Base-by-base conservation (phyloP, 2,329 filamentous ascomycete species). In the Cladophialophora exuberans region DNA sequence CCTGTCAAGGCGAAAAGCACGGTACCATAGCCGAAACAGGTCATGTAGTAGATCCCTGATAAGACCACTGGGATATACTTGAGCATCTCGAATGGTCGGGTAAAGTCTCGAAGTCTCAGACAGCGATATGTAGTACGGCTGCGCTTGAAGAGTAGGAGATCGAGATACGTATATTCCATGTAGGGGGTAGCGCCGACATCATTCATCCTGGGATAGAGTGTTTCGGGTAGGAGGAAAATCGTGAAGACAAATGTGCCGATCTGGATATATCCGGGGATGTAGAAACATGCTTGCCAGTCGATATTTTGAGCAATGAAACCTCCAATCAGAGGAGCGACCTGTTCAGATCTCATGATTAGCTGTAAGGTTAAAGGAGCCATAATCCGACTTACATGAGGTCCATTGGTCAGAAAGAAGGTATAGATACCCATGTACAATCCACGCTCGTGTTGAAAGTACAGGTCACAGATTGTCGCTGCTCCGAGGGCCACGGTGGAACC, bases 1-100 rank as follows among this genome's bases (percentile, higher is more conserved):
- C 60, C 64, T 13, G 63, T 66, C 18, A 64, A 55, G 1, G 64
- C 64, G 39, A 62, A 64, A 1, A 66, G 52, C 25, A 66, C 60
- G 25, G 54, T 58, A 17, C 60, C 62, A 20, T 59, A 46, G 9
- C 62, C 64, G 47, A 65, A 66, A 26, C 51, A 42, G 26, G 60
- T 51, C 22, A 41, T 52, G 52, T 67, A 67, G 52, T 65, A 67
- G 4, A 65, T n/a, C 3, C 44, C 53, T 6, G 64, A 59, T 11
- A 67, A 46, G n/a, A 62, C 30, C 26, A 67, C 62, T 11, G 52
- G 44, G 11, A 60, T 62, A 49, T 66, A 67, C 28, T 46, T 57
- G 11, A 67, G 61, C 64, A 67, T 65, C 42, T 47, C 30, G 52
- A 67, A 63, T 42, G 52, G 52, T 28, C 61, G 60, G 1, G 53